Base-by-base conservation (phyloP, 1,139 yeast genomes). In the Dujonia santamariae region DNA sequence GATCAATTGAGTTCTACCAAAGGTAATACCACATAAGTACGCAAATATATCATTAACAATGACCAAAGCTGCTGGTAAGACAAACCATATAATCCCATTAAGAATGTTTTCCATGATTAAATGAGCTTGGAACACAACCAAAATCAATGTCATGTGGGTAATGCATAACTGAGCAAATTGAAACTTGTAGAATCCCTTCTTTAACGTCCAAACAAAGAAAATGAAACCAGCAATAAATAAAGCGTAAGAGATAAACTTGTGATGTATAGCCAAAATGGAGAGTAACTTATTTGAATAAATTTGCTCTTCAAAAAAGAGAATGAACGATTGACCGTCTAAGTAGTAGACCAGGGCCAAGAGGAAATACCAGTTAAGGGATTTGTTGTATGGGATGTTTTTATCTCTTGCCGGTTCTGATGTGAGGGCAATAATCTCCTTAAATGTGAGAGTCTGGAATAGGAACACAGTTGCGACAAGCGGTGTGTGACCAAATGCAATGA, bases 1-100 rank as follows among this genome's bases (percentile, higher is more conserved):
- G 51, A 94, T 87, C 51, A 92, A 76, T 54, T 86, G 96, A 32
- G 97, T 90, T 44, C 74, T 78, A 34, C 99, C 99, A 63, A 92
- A 88, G 1, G 97, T 86, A 47, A 92, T 92, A 33, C 99, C 99
- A 64, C 97, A 92, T 39, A 92, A 69, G 56, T 92, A 92, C 23
- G 99, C 98, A 70, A 88, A 90, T 37, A 90, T 88, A 56, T 92
- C 99, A 58, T 92, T 92, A 38, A 88, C 85, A 47, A 92, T 86
- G 32, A 92, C 99, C 50, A 92, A 70, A 3, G 95, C 81, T 39
- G 86, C 87, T 2, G 99, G 98, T 37, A 92, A 72, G 42, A 92
- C 67, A 63, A 90, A 87, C 99, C 99, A 92, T 54, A 88, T 83
- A 54, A 92, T 68, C 12, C 98, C 99, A 45, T 80, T 84, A 48